phyloP scores from a whole-genome alignment of 2,329 filamentous ascomycete species.

The Alternaria infectoria region DNA sequence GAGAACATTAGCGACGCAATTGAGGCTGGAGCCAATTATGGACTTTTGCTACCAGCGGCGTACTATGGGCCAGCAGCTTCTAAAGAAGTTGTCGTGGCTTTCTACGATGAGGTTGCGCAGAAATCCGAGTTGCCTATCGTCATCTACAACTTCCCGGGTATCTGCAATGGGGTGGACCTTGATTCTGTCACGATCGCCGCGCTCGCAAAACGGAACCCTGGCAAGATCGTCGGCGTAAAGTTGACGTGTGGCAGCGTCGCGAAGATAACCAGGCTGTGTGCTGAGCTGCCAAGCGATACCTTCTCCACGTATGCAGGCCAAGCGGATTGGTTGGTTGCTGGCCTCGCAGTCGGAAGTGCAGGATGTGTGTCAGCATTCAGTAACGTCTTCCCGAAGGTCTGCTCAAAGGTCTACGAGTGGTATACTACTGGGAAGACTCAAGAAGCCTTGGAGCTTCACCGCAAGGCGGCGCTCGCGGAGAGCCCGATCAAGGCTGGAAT shows the following conservation, averaged over 20 bases:
- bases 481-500: conserved; percentile 70
- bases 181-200: conserved; percentile 68
- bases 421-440: conserved; percentile 63
- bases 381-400: conserved; percentile 63
- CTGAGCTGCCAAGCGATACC: conserved; percentile 56
- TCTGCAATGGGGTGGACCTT: conserved; percentile 70
- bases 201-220: conserved; percentile 59
- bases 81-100: conserved; percentile 49
- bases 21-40: conserved; percentile 52
- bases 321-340: conserved; percentile 70
- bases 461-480: conserved; percentile 69
- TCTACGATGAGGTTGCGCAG: conserved; percentile 60
- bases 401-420: conserved; percentile 66
- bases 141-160: conserved; percentile 76
- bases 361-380: conserved; percentile 65
- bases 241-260: conserved; percentile 77
- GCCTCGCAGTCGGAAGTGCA: conserved; percentile 59
- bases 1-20: conserved; percentile 53
- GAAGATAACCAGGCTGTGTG: conserved; percentile 69
- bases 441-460: conserved; percentile 67
- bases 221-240: conserved; percentile 73
- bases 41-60: conserved; percentile 52
- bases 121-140: conserved; percentile 67
- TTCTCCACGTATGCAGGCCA: conserved; percentile 77
- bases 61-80: conserved; percentile 56